Evolutionary conservation across 108 stramenopile species (phyloP).

Genomic region (Seminavis robusta): DNA sequence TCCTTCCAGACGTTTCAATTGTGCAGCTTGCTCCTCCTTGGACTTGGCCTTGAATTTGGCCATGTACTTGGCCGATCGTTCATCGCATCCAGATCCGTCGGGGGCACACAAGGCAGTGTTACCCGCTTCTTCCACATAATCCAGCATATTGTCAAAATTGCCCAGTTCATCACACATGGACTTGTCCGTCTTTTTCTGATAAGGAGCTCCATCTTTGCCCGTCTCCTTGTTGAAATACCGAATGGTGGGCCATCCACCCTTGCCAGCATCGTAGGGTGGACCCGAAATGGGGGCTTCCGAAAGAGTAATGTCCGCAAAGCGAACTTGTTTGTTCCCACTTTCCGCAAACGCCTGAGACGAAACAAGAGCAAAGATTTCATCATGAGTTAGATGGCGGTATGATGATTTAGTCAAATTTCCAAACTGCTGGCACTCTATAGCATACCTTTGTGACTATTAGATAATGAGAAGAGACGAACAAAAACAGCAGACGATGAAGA

Average conservation of each 20-base stretch:
- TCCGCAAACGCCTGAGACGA: conserved; percentile 42
- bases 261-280: conserved; percentile 36
- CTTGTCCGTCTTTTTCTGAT: conserved; percentile 43
- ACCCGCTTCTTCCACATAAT: conserved; percentile 47
- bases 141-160: conserved; percentile 35
- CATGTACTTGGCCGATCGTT: no score
- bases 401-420: no score
- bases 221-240: conserved; percentile 68
- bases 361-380: no score
- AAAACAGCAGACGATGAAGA: no score
- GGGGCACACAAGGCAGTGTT: conserved; percentile 35
- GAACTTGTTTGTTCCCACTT: conserved; percentile 40
- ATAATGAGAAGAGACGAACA: no score
- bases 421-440: no score
- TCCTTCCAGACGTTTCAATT: no score
- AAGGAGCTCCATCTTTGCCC: conserved; percentile 43
- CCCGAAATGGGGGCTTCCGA: conserved; percentile 29
- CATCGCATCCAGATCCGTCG: no score
- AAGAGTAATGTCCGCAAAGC: conserved; percentile 54
- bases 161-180: conserved; percentile 65
- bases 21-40: no score
- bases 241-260: conserved; percentile 76
- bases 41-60: no score
- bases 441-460: no score
- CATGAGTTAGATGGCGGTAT: no score